Evolutionary conservation across 305 asterid species (phyloP).

Genomic region (Withania somnifera): DNA sequence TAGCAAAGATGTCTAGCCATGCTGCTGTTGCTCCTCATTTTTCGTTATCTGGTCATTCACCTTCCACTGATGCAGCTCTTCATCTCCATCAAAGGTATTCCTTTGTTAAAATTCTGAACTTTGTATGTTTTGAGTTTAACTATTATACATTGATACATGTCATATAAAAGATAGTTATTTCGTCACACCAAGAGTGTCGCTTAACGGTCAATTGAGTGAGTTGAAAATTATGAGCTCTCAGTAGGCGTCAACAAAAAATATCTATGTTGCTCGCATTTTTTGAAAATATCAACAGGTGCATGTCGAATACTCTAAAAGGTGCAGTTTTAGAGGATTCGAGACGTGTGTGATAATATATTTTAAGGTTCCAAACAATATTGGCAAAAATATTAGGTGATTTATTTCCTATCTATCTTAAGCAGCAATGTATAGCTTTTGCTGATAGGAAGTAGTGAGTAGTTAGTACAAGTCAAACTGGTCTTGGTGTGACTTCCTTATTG

Average conservation of each 20-base stretch:
- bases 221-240: not conserved
- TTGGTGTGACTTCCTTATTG: not conserved
- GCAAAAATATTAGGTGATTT: not conserved
- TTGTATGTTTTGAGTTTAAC: not conserved
- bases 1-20: constrained; percentile 12
- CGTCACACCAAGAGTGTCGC: not conserved
- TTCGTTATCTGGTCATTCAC: constrained; percentile 44
- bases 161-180: not conserved
- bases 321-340: not conserved
- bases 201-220: not conserved
- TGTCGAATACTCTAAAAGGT: not conserved
- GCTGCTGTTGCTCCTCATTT: constrained; percentile 26
- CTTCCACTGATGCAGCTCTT: constrained; percentile 41
- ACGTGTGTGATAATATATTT: not conserved
- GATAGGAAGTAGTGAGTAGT: no score
- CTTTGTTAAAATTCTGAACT: not conserved
- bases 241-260: not conserved
- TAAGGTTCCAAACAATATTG: not conserved
- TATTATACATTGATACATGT: not conserved
- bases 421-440: no score
- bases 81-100: constrained; percentile 50
- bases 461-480: no score
- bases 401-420: not conserved
- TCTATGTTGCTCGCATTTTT: not conserved
- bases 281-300: not conserved